Evolutionary conservation across 2,329 filamentous ascomycete genomes (phyloP).

Genomic region (Madurella mycetomatis): DNA sequence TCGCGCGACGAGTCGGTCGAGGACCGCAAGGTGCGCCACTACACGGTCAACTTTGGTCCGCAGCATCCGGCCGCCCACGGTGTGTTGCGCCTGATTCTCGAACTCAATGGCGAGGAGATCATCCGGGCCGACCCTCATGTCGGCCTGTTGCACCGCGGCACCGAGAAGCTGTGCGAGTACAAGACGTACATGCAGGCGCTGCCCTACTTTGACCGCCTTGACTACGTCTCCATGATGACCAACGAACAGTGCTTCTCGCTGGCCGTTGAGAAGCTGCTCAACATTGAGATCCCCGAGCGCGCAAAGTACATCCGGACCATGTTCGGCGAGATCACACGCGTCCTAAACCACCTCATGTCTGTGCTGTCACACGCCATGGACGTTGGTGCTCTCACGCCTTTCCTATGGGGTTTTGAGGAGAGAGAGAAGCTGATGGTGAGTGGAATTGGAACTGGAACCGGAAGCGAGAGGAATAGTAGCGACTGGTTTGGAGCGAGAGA

Average conservation of each 20-base stretch:
- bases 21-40: conserved; percentile 89
- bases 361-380: conserved; percentile 98
- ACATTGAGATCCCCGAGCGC: conserved; percentile 89
- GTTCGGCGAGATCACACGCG: conserved; percentile 90
- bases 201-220: conserved; percentile 96
- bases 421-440: conserved; percentile 98
- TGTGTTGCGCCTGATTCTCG: conserved; percentile 93
- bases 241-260: conserved; percentile 98
- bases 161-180: conserved; percentile 99
- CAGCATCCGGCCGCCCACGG: conserved; percentile 98
- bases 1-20: conserved; percentile 45
- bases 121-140: conserved; percentile 95
- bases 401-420: conserved; percentile 99
- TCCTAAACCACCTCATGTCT: conserved; percentile 98
- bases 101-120: conserved; percentile 97
- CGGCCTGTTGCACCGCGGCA: conserved; percentile 90
- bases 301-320: conserved; percentile 96
- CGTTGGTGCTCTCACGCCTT: conserved; percentile 94
- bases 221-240: conserved; percentile 99
- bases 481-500: neutral
- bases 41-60: conserved; percentile 98
- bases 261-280: conserved; percentile 95
- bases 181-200: conserved; percentile 98
- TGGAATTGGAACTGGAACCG: neutral
- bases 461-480: neutral